Conservation (phyloP, 495 filamentous ascomycete species). For the Aspergillus ellipticus region DNA sequence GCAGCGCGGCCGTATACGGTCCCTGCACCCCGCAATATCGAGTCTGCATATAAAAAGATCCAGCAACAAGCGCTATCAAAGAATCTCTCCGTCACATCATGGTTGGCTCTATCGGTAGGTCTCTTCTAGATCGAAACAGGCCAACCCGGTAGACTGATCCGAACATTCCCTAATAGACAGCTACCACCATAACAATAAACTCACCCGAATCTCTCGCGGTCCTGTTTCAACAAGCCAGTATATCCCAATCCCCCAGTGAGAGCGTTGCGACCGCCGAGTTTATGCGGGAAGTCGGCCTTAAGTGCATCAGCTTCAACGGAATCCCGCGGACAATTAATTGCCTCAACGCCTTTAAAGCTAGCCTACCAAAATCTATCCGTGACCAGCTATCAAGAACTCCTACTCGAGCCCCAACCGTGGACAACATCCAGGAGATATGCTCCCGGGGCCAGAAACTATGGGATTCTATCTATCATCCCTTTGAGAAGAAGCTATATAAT, state of each 20-base stretch:
- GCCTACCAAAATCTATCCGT: conserved; percentile 47
- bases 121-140: neutral
- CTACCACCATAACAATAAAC: conserved; percentile 73
- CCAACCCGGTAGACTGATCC: neutral
- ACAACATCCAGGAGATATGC: conserved; percentile 50
- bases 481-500: conserved; percentile 61
- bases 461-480: conserved; percentile 69
- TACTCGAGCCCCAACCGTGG: conserved; percentile 41
- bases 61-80: conserved; percentile 49
- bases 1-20: conserved; percentile 63
- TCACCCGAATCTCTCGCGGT: conserved; percentile 60
- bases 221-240: conserved; percentile 52
- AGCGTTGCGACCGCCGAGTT: conserved; percentile 61
- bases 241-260: conserved; percentile 27
- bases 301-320: conserved; percentile 82
- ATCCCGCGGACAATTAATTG: conserved; percentile 79
- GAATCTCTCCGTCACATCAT: conserved; percentile 56
- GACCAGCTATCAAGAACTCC: conserved; percentile 43
- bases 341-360: conserved; percentile 60
- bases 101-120: conserved; percentile 62
- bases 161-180: conserved; percentile 44
- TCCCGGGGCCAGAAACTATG: conserved; percentile 59
- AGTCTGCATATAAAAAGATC: conserved; percentile 57
- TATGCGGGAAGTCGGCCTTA: conserved; percentile 75
- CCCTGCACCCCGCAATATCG: conserved; percentile 58